Evolutionary conservation across 306 rosid species (phyloP).

Genomic region (Prunus davidiana): DNA sequence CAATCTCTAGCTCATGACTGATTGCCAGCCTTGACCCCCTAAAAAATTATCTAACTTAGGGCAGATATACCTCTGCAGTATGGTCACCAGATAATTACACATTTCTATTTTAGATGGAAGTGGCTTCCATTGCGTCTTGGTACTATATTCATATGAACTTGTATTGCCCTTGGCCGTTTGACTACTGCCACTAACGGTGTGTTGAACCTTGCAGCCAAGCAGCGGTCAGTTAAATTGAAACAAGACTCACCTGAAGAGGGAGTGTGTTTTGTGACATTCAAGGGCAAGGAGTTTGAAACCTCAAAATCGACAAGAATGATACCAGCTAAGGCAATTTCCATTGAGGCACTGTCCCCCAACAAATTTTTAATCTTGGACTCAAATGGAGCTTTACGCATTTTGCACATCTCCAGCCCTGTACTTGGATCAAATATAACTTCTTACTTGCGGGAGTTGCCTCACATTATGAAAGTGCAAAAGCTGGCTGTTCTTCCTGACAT

Average conservation of each 20-base stretch:
- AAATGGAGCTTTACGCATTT: conserved; percentile 63
- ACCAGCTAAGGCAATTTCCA: conserved; percentile 60
- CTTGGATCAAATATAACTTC: conserved; percentile 50
- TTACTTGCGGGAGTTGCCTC: conserved; percentile 55
- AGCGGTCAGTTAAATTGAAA: conserved; percentile 48
- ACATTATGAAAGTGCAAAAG: conserved; percentile 55
- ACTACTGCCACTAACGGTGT: conserved; percentile 29
- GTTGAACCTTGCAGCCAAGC: conserved; percentile 55
- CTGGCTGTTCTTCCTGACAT: conserved; percentile 65
- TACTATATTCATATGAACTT: conserved; percentile 8
- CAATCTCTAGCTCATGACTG: conserved; percentile 25
- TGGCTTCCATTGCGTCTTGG: conserved; percentile 20
- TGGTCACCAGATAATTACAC: conserved; percentile 12
- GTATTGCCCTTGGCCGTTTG: neutral
- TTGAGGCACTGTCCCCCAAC: conserved; percentile 68
- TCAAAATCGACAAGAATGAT: conserved; percentile 33
- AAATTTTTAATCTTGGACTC: conserved; percentile 71
- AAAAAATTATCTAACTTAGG: neutral
- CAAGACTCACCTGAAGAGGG: conserved; percentile 49
- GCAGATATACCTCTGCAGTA: conserved; percentile 16
- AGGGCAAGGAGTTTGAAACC: conserved; percentile 38
- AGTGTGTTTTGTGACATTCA: conserved; percentile 60
- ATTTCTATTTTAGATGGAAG: conserved; percentile 11
- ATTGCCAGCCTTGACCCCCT: conserved; percentile 1
- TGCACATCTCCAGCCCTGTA: conserved; percentile 51